Evolutionary conservation across 2,329 filamentous ascomycete genomes (phyloP).

Genomic region (Sporothrix curviconia): DNA sequence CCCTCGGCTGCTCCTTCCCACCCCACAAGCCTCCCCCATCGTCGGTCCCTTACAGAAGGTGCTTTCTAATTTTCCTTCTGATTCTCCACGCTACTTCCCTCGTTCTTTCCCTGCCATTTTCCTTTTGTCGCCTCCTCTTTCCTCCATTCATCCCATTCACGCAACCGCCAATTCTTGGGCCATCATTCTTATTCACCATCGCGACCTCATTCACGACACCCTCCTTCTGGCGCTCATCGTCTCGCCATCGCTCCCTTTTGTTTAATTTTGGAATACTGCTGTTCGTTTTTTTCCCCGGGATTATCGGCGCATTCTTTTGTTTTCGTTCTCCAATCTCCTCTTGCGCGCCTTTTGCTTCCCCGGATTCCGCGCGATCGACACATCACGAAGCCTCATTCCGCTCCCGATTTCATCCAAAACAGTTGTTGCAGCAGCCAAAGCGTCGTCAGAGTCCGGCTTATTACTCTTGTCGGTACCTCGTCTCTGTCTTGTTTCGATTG

Average conservation of each 20-base stretch:
- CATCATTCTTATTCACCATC: conserved; percentile 1
- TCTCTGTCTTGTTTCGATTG: too few species aligned
- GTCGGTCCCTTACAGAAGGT: neutral
- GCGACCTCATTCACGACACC: too few species aligned
- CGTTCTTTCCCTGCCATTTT: neutral
- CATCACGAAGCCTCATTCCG: neutral
- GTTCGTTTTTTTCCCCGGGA: neutral
- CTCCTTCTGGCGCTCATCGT: neutral
- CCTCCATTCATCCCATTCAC: neutral
- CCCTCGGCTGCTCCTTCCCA: conserved; percentile 6
- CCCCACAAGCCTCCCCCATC: neutral
- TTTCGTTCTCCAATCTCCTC: neutral
- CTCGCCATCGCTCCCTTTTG: neutral
- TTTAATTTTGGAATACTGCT: conserved; percentile 4
- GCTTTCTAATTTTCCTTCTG: conserved; percentile 10
- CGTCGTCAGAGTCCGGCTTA: too few species aligned
- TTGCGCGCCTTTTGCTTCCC: neutral
- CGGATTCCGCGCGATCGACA: neutral
- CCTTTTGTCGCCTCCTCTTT: neutral
- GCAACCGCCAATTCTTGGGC: neutral
- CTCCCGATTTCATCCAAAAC: neutral
- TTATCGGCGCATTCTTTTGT: neutral
- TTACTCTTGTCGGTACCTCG: too few species aligned
- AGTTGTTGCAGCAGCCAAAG: too few species aligned
- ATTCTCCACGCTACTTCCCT: conserved; percentile 4